Percentiles rank a stretch among this genome's conserved stretches.
These are phyloP conservation scores for Cymbidium sinense DNA, from an alignment of 106 monocot genomes.

Conservation along the genomic window DNA sequence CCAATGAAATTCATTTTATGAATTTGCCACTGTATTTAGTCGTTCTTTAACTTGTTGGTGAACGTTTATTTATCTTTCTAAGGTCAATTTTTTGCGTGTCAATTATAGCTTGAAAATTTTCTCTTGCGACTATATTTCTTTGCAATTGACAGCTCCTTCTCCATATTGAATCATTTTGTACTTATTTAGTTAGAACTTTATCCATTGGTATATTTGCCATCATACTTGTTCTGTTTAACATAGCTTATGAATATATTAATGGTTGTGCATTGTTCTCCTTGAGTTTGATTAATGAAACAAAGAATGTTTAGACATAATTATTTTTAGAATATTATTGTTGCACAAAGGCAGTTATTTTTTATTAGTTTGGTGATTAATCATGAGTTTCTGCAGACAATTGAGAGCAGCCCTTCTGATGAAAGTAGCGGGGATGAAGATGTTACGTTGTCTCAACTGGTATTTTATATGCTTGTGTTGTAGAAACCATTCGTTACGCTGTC, in stretches of 20 bases:
- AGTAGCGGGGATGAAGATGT: constrained; percentile 68
- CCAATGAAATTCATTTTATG: not conserved
- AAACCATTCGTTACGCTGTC: not conserved
- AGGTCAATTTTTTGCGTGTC: not conserved
- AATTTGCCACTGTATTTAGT: not conserved
- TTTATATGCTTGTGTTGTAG: not conserved
- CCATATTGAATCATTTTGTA: not conserved
- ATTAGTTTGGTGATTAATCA: not conserved
- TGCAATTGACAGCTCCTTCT: not conserved
- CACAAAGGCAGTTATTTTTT: not conserved
- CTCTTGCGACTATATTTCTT: not conserved
- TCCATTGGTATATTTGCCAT: not conserved
- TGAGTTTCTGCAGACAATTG: constrained; percentile 59
- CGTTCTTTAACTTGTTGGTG: not conserved
- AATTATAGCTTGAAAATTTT: not conserved
- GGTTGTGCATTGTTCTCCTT: not conserved
- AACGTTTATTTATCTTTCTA: not conserved
- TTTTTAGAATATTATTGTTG: not conserved
- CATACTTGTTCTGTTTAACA: not conserved
- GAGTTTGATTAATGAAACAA: not conserved
- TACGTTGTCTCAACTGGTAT: constrained; percentile 81
- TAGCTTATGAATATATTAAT: not conserved
- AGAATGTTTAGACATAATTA: not conserved
- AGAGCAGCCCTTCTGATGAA: constrained; percentile 81
- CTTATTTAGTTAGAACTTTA: not conserved